Percentiles rank a stretch among this genome's conserved stretches.
phyloP scores from a whole-genome alignment of 495 filamentous ascomycete species.

The Trichoderma orchidacearum region DNA sequence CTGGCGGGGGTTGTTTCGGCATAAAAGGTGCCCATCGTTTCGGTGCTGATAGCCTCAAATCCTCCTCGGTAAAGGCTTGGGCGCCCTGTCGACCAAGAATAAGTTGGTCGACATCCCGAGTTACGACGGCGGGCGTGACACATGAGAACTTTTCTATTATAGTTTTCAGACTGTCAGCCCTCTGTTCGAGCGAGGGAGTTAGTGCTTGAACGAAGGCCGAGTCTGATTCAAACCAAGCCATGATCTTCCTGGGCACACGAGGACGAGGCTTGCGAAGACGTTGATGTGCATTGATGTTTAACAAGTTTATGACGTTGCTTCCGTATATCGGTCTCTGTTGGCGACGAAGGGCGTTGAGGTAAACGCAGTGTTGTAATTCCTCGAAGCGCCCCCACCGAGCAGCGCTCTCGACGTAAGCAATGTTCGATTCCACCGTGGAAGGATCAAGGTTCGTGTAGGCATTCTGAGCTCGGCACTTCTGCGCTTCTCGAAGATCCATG shows the following conservation, averaged over 20 bases:
- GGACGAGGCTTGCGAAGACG: slow-evolving; percentile 43
- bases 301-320: slow-evolving; percentile 53
- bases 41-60: slow-evolving; percentile 28
- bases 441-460: slow-evolving; percentile 47
- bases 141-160: slow-evolving; percentile 82
- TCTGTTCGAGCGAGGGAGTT: slow-evolving; percentile 58
- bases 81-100: slow-evolving; percentile 47
- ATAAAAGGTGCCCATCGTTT: slow-evolving; percentile 33
- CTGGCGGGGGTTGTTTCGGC: slow-evolving; percentile 36
- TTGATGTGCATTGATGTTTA: slow-evolving; percentile 46
- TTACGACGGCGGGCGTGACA: slow-evolving; percentile 76
- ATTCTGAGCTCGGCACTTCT: slow-evolving; percentile 46
- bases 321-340: slow-evolving; percentile 74
- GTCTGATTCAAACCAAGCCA: slow-evolving; percentile 61
- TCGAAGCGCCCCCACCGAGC: slow-evolving; percentile 60
- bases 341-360: slow-evolving; percentile 68
- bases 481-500: slow-evolving; percentile 46
- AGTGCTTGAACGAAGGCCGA: slow-evolving; percentile 58
- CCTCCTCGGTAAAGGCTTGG: slow-evolving; percentile 40
- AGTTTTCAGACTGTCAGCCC: slow-evolving; percentile 53
- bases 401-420: slow-evolving; percentile 59
- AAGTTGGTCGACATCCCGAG: slow-evolving; percentile 57
- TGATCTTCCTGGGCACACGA: slow-evolving; percentile 32
- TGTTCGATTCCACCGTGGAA: slow-evolving; percentile 48
- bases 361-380: slow-evolving; percentile 65